Evolutionary conservation across 1,139 yeast species (phyloP).

Genomic region (Nakaseomyces uthaithaninus): DNA sequence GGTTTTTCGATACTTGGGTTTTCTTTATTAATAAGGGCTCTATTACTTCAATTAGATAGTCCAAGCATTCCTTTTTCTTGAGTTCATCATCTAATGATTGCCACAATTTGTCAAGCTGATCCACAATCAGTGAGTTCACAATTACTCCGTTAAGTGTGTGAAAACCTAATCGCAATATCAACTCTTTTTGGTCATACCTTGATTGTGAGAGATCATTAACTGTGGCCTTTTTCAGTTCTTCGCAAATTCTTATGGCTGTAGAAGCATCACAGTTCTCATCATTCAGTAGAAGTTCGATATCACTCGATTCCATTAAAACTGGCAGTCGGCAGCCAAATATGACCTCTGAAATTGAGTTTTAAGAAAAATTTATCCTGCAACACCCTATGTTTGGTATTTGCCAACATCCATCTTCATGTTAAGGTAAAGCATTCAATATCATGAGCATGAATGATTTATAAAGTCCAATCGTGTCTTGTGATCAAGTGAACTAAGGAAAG

Average conservation of each 20-base stretch:
- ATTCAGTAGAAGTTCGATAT: neutral
- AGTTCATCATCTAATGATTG: neutral
- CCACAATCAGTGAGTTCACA: neutral
- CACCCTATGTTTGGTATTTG: too few relatives aligned
- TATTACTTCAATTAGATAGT: neutral
- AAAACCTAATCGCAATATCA: neutral
- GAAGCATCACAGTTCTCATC: neutral
- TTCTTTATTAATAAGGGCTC: neutral
- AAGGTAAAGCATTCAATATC: too few relatives aligned
- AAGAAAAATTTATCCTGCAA: too few relatives aligned
- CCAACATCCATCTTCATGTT: too few relatives aligned
- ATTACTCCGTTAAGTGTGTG: neutral
- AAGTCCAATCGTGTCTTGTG: too few relatives aligned
- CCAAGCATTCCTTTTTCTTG: neutral
- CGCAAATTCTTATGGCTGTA: neutral
- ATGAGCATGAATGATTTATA: too few relatives aligned
- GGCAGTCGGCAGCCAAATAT: too few relatives aligned
- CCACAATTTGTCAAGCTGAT: neutral
- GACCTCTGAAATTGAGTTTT: too few relatives aligned
- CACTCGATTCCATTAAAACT: neutral
- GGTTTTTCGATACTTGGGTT: neutral
- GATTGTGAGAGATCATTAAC: neutral
- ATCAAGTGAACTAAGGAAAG: too few relatives aligned
- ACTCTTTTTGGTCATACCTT: neutral
- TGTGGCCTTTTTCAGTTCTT: neutral